Percentiles rank a stretch among this genome's conserved stretches.
phyloP scores from a whole-genome alignment of 495 filamentous ascomycete species.

The Neurospora cerealis region DNA sequence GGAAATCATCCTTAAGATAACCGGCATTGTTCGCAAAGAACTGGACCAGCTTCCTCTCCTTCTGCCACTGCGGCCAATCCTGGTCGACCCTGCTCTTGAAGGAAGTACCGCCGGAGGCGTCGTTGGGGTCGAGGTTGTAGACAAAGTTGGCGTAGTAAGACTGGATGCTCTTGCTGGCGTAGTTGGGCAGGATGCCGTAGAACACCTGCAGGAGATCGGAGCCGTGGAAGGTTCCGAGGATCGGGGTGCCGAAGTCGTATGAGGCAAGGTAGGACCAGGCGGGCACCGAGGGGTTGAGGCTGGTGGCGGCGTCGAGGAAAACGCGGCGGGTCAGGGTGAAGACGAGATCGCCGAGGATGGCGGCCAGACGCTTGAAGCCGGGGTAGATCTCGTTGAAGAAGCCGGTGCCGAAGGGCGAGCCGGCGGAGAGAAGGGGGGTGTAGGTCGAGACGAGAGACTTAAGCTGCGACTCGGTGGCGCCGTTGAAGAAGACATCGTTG shows the following conservation, averaged over 20 bases:
- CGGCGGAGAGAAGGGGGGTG: slow-evolving; percentile 35
- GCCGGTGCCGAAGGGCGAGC: slow-evolving; percentile 58
- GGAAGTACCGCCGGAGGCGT: slow-evolving; percentile 25
- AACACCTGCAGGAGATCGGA: slow-evolving; percentile 58
- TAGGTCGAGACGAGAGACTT: slow-evolving; percentile 47
- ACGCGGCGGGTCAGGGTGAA: slow-evolving; percentile 55
- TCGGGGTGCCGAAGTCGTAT: slow-evolving; percentile 57
- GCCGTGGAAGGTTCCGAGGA: slow-evolving; percentile 65
- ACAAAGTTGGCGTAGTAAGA: slow-evolving; percentile 58
- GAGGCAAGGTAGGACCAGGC: slow-evolving; percentile 63
- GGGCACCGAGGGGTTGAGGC: slow-evolving; percentile 44
- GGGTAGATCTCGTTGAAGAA: slow-evolving; percentile 56
- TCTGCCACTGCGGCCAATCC: slow-evolving; percentile 54
- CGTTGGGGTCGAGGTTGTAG: slow-evolving; percentile 55
- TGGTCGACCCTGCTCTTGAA: slow-evolving; percentile 21
- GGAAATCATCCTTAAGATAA: slow-evolving; percentile 51
- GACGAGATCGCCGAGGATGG: slow-evolving; percentile 60
- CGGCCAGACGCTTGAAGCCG: slow-evolving; percentile 64
- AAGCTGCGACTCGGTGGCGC: slow-evolving; percentile 35
- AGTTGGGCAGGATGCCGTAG: slow-evolving; percentile 49
- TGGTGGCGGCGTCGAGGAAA: slow-evolving; percentile 35
- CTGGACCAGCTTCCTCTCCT: slow-evolving; percentile 44
- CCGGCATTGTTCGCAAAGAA: slow-evolving; percentile 37
- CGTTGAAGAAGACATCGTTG: slow-evolving; percentile 42
- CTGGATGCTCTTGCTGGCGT: slow-evolving; percentile 48